Conservation (phyloP, 1,284 basidiomycete genomes). For the Malassezia equina region DNA sequence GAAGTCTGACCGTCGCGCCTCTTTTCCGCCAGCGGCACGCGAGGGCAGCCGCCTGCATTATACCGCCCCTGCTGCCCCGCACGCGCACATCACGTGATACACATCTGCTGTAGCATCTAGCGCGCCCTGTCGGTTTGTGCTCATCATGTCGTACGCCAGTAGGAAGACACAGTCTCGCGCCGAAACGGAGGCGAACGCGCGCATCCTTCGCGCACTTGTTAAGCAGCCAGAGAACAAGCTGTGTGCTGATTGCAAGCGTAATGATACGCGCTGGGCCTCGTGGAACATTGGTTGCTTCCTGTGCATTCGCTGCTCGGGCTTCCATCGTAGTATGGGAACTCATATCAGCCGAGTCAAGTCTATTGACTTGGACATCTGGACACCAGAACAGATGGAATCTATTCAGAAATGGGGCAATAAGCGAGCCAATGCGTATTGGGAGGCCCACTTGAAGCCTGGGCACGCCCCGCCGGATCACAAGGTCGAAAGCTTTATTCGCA, state of each 20-base stretch:
- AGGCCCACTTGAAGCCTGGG: conserved; percentile 82
- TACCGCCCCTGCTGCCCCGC: neutral
- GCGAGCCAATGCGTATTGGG: conserved; percentile 90
- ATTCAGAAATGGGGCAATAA: conserved; percentile 80
- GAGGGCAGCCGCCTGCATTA: neutral
- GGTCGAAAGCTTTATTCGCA: conserved; percentile 94
- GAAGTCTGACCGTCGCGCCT: neutral
- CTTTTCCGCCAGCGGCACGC: neutral
- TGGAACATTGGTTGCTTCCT: conserved; percentile 92
- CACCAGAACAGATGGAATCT: conserved; percentile 82
- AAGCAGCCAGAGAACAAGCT: conserved; percentile 75
- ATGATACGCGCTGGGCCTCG: conserved; percentile 90
- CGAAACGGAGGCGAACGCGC: conserved; percentile 44
- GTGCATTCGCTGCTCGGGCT: conserved; percentile 95
- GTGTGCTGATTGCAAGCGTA: conserved; percentile 53
- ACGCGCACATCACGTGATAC: neutral
- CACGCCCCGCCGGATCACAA: conserved; percentile 93
- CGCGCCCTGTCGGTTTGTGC: neutral
- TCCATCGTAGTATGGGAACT: conserved; percentile 95
- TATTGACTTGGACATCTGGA: conserved; percentile 95
- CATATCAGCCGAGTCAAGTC: conserved; percentile 71
- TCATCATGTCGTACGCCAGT: conserved; percentile 29
- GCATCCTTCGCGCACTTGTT: conserved; percentile 34
- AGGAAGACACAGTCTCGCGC: conserved; percentile 39
- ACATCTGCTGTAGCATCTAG: neutral